Percentiles rank a stretch among this genome's conserved stretches.
These are phyloP conservation scores for Ophiocordyceps camponoti-floridani DNA, from an alignment of 2,329 filamentous ascomycete genomes.

Conservation along the genomic window DNA sequence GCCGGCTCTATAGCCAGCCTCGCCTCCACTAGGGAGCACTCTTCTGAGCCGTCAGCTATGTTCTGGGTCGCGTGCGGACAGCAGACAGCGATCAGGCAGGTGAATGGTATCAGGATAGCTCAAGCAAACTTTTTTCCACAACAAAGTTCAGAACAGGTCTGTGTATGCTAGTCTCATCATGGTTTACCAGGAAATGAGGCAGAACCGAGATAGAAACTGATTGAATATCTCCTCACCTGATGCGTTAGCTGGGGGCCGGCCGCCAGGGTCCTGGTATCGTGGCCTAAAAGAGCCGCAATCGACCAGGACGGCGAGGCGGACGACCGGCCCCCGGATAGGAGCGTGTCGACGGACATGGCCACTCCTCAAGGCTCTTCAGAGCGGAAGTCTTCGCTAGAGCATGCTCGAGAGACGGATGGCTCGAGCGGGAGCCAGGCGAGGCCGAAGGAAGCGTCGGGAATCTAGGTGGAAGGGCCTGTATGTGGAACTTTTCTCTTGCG, in stretches of 20 bases:
- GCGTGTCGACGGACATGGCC: no score
- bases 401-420: no score
- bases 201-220: not conserved
- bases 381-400: no score
- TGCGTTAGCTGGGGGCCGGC: not conserved
- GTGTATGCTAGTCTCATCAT: slow-evolving; percentile 14
- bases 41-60: not conserved
- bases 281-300: not conserved
- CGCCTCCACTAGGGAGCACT: not conserved
- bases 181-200: not conserved
- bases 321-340: not conserved
- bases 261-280: not conserved
- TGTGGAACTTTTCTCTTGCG: no score
- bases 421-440: no score
- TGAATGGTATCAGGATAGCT: slow-evolving; percentile 4
- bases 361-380: no score
- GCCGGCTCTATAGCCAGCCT: not conserved
- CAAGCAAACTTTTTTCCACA: slow-evolving; percentile 12
- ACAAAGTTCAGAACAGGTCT: slow-evolving; percentile 16
- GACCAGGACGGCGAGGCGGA: not conserved
- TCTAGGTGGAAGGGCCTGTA: no score
- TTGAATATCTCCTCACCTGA: not conserved
- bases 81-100: not conserved
- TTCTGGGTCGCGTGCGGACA: not conserved
- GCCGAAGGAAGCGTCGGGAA: no score